A percentile compares a stretch with the other conserved stretches of the same genome.
Conservation (phyloP, 2,329 filamentous ascomycete genomes). For the Apiospora sp. region DNA sequence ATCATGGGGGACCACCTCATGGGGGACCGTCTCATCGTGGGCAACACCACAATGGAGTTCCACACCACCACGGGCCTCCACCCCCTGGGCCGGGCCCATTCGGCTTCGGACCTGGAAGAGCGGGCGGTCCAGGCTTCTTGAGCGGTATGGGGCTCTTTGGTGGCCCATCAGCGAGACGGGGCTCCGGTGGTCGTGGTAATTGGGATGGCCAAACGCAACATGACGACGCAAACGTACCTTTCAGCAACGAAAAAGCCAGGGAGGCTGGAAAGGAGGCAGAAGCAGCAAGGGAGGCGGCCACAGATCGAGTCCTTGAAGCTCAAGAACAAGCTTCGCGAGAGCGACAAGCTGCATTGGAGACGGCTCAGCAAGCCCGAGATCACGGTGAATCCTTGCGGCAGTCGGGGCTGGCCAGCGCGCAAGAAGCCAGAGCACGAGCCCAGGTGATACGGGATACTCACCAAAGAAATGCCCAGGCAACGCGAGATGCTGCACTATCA, state of each 20-base stretch:
- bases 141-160: conserved; percentile 21
- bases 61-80: background rate
- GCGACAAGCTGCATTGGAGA: conserved; percentile 3
- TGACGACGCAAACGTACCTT: background rate
- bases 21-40: background rate
- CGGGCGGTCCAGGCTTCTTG: conserved; percentile 24
- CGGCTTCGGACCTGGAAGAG: conserved; percentile 23
- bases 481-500: background rate
- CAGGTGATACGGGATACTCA: background rate
- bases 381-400: conserved; percentile 5
- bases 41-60: background rate
- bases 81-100: conserved; percentile 13
- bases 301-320: background rate
- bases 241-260: background rate
- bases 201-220: background rate
- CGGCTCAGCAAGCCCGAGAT: background rate
- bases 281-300: background rate
- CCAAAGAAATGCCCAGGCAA: background rate
- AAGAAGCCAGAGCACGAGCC: background rate
- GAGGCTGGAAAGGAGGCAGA: background rate
- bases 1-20: background rate
- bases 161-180: background rate
- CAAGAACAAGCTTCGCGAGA: conserved; percentile 18
- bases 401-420: background rate
- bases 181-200: background rate